A percentile compares a stretch with the other conserved stretches of the same genome.
Evolutionary conservation across 192 early-diverging fungal genomes (phyloP).

Genomic region (Linnemannia zychae): DNA sequence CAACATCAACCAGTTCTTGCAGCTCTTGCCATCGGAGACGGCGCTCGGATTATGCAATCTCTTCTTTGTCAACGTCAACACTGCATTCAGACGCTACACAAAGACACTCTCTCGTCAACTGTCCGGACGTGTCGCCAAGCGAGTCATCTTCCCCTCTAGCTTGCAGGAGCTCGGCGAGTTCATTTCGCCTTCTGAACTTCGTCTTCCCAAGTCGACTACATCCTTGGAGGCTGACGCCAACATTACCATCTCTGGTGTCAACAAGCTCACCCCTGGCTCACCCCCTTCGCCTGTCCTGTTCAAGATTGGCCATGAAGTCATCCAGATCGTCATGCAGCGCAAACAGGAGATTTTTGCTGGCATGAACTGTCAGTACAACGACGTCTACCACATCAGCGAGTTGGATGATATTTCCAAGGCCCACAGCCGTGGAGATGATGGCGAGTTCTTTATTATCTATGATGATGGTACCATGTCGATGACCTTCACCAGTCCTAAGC

Average conservation of each 20-base stretch:
- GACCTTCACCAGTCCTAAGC: conserved; percentile 80
- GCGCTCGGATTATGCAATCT: conserved; percentile 74
- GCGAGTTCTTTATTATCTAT: conserved; percentile 86
- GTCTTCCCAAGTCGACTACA: conserved; percentile 81
- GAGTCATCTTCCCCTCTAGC: conserved; percentile 77
- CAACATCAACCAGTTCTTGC: conserved; percentile 80
- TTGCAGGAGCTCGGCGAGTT: conserved; percentile 80
- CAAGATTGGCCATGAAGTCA: conserved; percentile 84
- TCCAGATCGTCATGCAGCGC: conserved; percentile 83
- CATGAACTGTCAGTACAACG: conserved; percentile 81
- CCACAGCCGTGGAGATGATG: conserved; percentile 70
- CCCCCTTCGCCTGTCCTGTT: conserved; percentile 81
- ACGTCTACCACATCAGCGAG: conserved; percentile 89
- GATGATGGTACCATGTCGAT: conserved; percentile 74
- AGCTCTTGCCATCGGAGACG: conserved; percentile 78
- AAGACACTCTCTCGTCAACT: conserved; percentile 67
- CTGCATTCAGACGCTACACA: conserved; percentile 78
- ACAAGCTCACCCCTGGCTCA: conserved; percentile 75
- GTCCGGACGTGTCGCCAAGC: conserved; percentile 69
- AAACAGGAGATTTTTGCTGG: conserved; percentile 84
- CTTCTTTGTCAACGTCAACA: conserved; percentile 89
- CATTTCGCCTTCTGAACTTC: conserved; percentile 79
- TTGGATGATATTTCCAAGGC: conserved; percentile 75
- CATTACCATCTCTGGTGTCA: conserved; percentile 74
- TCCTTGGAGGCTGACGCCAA: conserved; percentile 81